A percentile compares a stretch with the other conserved stretches of the same genome.
These are phyloP conservation scores for Tympanopsis confertula DNA, from an alignment of 2,329 filamentous ascomycete genomes.

Conservation along the genomic window DNA sequence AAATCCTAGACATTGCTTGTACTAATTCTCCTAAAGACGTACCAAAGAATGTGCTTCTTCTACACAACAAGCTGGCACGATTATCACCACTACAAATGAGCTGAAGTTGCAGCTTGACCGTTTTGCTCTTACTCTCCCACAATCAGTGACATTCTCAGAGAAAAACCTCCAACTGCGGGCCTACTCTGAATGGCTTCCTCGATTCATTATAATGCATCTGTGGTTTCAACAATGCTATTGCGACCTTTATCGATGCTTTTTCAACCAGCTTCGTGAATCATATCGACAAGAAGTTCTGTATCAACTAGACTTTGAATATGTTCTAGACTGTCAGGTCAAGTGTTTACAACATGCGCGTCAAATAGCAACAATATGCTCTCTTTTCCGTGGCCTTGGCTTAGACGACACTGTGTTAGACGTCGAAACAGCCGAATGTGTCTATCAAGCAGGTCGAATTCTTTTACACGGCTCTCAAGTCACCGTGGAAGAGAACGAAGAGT, in stretches of 20 bases:
- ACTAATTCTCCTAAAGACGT: too few species aligned
- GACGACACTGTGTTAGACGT: constrained; percentile 39
- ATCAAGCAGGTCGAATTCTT: constrained; percentile 40
- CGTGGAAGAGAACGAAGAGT: constrained; percentile 24
- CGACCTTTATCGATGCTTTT: constrained; percentile 40
- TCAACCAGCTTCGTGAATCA: constrained; percentile 38
- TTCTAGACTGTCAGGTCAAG: constrained; percentile 34
- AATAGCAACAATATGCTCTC: constrained; percentile 42
- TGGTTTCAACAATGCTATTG: constrained; percentile 48
- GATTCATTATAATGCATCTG: constrained; percentile 47
- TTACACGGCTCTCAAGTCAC: constrained; percentile 36
- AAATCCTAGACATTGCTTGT: too few species aligned
- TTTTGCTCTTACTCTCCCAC: constrained; percentile 39
- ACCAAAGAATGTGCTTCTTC: too few species aligned
- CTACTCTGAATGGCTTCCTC: constrained; percentile 43
- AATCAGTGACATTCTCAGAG: constrained; percentile 45
- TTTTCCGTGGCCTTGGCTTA: constrained; percentile 36
- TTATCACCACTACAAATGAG: constrained; percentile 33
- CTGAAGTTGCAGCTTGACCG: constrained; percentile 31
- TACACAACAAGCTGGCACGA: constrained; percentile 28
- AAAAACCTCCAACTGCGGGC: constrained; percentile 41
- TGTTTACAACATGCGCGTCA: constrained; percentile 41
- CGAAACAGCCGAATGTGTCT: constrained; percentile 41
- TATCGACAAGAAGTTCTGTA: constrained; percentile 29
- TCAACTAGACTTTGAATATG: constrained; percentile 33